phyloP scores from a whole-genome alignment of 352 stramenopile genomes.

The Stramenopiles sp. region DNA sequence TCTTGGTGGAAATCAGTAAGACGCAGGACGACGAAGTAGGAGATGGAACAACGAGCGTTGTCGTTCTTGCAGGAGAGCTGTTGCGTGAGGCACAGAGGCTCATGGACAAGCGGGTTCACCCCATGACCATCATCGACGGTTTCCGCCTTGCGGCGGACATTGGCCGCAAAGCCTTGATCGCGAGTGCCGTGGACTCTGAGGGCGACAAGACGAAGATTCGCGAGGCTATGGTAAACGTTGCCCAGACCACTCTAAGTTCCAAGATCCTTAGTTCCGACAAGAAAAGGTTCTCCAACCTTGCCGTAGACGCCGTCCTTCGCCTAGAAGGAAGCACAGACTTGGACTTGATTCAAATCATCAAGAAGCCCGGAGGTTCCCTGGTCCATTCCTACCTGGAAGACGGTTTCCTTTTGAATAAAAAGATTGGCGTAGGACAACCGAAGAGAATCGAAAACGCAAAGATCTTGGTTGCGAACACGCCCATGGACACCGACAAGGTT shows the following conservation, averaged over 20 bases:
- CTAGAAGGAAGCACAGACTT: slow-evolving; percentile 82
- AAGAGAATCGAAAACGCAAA: slow-evolving; percentile 91
- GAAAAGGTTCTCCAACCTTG: slow-evolving; percentile 85
- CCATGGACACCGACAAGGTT: slow-evolving; percentile 99
- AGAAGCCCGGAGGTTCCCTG: slow-evolving; percentile 84
- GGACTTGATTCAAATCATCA: slow-evolving; percentile 97
- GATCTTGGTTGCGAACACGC: slow-evolving; percentile 95
- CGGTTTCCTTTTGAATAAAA: slow-evolving; percentile 94
- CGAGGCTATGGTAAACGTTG: slow-evolving; percentile 88
- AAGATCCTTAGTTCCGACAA: slow-evolving; percentile 97
- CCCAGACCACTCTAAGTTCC: slow-evolving; percentile 85
- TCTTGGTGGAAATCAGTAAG: slow-evolving; percentile 95
- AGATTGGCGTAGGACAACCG: slow-evolving; percentile 77
- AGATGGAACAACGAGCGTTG: slow-evolving; percentile 91
- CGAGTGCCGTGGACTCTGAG: slow-evolving; percentile 52
- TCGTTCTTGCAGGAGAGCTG: slow-evolving; percentile 87
- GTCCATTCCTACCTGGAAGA: slow-evolving; percentile 94
- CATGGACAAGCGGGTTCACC: slow-evolving; percentile 82
- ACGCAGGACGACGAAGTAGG: slow-evolving; percentile 96
- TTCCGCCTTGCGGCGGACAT: slow-evolving; percentile 77
- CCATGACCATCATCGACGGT: slow-evolving; percentile 93
- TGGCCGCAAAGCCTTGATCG: slow-evolving; percentile 66
- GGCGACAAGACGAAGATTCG: slow-evolving; percentile 59
- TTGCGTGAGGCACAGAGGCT: slow-evolving; percentile 89
- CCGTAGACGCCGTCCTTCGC: slow-evolving; percentile 84